A percentile compares a stretch with the other conserved stretches of the same genome.
phyloP scores from a whole-genome alignment of 1,284 basidiomycete genomes.

The Veloboletus limbatus region DNA sequence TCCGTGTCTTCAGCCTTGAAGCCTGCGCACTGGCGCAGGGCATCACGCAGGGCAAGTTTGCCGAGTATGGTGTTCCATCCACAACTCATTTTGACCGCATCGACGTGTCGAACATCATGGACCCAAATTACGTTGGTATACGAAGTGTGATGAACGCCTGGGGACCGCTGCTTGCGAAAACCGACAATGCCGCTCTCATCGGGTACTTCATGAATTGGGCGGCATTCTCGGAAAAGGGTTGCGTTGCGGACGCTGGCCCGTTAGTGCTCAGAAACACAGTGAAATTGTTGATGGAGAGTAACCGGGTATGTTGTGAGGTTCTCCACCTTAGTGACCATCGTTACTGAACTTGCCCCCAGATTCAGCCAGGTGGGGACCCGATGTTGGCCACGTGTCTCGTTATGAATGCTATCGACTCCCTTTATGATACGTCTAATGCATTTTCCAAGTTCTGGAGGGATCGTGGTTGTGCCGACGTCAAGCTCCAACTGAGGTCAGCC shows the following conservation, averaged over 20 bases:
- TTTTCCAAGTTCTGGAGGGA: slow-evolving; percentile 28
- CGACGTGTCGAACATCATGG: slow-evolving; percentile 45
- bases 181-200: slow-evolving; percentile 32
- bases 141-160: slow-evolving; percentile 32
- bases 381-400: slow-evolving; percentile 4
- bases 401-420: slow-evolving; percentile 13
- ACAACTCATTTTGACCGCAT: slow-evolving; percentile 40
- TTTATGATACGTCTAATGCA: slow-evolving; percentile 28
- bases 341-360: slow-evolving; percentile 9
- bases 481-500: slow-evolving; percentile 20
- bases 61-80: slow-evolving; percentile 19
- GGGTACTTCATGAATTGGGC: slow-evolving; percentile 51
- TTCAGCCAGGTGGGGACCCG: slow-evolving; percentile 11
- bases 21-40: slow-evolving; percentile 27
- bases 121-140: slow-evolving; percentile 41
- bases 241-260: slow-evolving; percentile 7
- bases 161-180: slow-evolving; percentile 36
- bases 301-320: slow-evolving; percentile 14
- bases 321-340: not conserved
- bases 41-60: slow-evolving; percentile 14
- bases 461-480: slow-evolving; percentile 13
- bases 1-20: slow-evolving; percentile 30
- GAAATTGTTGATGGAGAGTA: slow-evolving; percentile 10
- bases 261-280: slow-evolving; percentile 2
- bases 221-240: slow-evolving; percentile 15